Conservation (phyloP, 164 flowering plant genomes). For the Umbilicus rupestris region DNA sequence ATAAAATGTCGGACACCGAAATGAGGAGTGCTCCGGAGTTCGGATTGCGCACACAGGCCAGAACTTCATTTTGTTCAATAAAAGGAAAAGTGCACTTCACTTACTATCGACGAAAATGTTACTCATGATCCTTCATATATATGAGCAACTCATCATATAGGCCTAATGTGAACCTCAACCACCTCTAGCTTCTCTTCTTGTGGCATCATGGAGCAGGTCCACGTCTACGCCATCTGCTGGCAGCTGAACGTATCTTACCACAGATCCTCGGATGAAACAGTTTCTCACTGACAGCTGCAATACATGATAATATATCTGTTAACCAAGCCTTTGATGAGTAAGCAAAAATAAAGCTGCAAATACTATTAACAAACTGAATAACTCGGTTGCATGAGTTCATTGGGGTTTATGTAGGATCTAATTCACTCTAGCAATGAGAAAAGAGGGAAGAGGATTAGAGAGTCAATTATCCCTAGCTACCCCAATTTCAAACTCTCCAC, state of each 20-base stretch:
- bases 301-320: neutral
- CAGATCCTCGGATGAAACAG: slow-evolving; percentile 97
- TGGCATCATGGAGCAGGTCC: slow-evolving; percentile 92
- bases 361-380: neutral
- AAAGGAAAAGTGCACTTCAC: neutral
- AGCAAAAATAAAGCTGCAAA: no score
- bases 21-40: neutral
- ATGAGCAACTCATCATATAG: neutral
- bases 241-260: slow-evolving; percentile 90
- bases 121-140: neutral
- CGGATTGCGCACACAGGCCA: neutral
- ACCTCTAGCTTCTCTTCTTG: slow-evolving; percentile 98
- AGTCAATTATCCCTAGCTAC: neutral
- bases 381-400: neutral
- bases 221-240: slow-evolving; percentile 96
- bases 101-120: neutral
- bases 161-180: slow-evolving; percentile 27
- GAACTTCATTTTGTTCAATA: neutral
- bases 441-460: neutral
- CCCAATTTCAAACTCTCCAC: no score
- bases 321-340: neutral
- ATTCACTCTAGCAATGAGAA: no score
- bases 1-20: neutral
- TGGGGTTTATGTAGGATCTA: neutral
- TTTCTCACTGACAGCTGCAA: slow-evolving; percentile 90